Base-by-base conservation (phyloP, 2,329 filamentous ascomycete genomes). In the Hymenoscyphus infarciens region DNA sequence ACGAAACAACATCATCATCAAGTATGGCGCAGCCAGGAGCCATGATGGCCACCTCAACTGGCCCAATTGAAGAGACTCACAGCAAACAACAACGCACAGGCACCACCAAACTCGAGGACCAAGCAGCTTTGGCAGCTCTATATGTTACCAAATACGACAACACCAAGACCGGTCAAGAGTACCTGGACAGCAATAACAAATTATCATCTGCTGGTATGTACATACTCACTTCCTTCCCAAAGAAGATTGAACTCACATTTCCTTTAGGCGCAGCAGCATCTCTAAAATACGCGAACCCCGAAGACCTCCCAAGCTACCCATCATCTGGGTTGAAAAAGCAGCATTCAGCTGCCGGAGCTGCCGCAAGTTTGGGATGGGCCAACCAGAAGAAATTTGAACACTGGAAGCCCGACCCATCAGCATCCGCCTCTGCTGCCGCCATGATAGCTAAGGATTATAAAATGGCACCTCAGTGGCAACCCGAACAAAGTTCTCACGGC, bases 301-400 rank as follows among this genome's bases (percentile, higher is more conserved):
- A 86, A 71, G 87, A 90, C 69, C 82, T 95, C 25, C 91, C 91
- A 42, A 90, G 88, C 71, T 94, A 83, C 70, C 90, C 91, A 13
- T 87, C 88, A 10, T 74, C 81, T 62, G 88, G 90, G 42, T 25
- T 49, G 11, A 22, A 80, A 57, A 78, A 77, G 62, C 76, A 79
- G 56, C 78, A 76, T 52, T 76, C 80, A 59, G 91, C 90, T 62
- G 91, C 90, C 64, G 84, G 88, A 67, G 86, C 89, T 61, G 92
- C 91, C 60, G 90, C 90, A 49, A 84, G 83, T 59, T 79, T 94
- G 55, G 91, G 91, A 58, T 90, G 91, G 80, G 81, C 85, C 57
- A 90, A 85, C 71, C 85, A 85, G 69, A 90, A 85, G 72, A 75
- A 84, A 2, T 79, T 87, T 58, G 83, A 90, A 73, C 79, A 81